Evolutionary conservation across 345 rosid genomes (phyloP).

Genomic region (Hypericum perforatum): DNA sequence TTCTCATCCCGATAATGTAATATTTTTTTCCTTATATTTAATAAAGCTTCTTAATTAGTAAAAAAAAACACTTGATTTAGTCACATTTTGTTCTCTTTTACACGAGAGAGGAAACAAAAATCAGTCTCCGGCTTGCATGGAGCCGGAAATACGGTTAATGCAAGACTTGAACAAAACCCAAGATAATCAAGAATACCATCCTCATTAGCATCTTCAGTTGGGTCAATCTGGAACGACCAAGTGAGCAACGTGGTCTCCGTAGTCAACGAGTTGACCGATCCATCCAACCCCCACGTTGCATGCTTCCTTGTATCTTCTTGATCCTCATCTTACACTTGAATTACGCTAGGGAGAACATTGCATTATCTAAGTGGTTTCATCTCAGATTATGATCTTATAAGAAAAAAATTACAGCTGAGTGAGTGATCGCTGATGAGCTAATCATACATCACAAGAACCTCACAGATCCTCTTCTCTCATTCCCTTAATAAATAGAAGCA

Average conservation of each 20-base stretch:
- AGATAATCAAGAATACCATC: slow-evolving; percentile 34
- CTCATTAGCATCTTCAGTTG: slow-evolving; percentile 31
- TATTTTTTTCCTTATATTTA: too few species aligned
- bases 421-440: too few species aligned
- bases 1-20: too few species aligned
- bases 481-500: not conserved
- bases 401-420: too few species aligned
- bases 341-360: too few species aligned
- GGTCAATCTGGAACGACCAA: slow-evolving; percentile 40
- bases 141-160: slow-evolving; percentile 32
- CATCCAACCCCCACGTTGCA: slow-evolving; percentile 44
- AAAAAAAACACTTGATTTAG: too few species aligned
- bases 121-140: slow-evolving; percentile 20
- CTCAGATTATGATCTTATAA: too few species aligned
- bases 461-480: not conserved
- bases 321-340: slow-evolving; percentile 20
- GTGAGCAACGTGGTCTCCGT: slow-evolving; percentile 29
- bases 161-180: slow-evolving; percentile 48
- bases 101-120: too few species aligned
- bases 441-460: too few species aligned
- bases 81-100: too few species aligned
- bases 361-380: too few species aligned
- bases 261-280: slow-evolving; percentile 36
- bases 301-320: slow-evolving; percentile 46
- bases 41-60: too few species aligned